These are phyloP conservation scores for Suillus discolor DNA, from an alignment of 768 basidiomycete species.

Conservation along the genomic window DNA sequence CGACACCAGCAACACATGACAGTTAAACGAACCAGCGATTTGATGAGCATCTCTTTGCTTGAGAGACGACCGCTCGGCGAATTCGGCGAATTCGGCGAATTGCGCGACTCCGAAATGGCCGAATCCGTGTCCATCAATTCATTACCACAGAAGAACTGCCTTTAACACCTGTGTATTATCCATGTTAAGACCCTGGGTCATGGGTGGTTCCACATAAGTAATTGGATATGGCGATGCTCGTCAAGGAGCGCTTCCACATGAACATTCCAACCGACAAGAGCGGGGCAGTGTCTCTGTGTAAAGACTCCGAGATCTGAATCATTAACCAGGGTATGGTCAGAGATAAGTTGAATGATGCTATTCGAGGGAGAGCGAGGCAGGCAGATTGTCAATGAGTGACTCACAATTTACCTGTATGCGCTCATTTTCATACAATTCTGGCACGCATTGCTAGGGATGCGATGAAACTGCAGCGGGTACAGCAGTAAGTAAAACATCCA, in stretches of 20 bases:
- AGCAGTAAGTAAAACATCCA: background rate
- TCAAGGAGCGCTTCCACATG: background rate
- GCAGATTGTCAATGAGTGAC: no score
- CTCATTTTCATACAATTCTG: no score
- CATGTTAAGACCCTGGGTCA: background rate
- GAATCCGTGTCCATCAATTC: background rate
- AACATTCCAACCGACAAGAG: background rate
- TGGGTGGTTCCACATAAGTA: background rate
- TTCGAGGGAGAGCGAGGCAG: no score
- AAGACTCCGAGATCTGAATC: background rate
- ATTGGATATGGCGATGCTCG: background rate
- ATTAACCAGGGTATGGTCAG: no score
- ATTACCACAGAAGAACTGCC: background rate
- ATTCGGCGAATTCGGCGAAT: background rate
- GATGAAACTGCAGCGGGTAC: background rate
- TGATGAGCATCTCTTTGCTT: constrained; percentile 40
- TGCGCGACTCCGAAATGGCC: background rate
- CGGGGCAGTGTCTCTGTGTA: background rate
- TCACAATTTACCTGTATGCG: no score
- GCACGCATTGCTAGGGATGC: no score
- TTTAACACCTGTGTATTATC: background rate
- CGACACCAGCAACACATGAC: background rate
- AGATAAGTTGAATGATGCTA: no score
- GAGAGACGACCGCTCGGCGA: background rate
- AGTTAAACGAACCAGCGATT: constrained; percentile 77